Percentiles rank a stretch among this genome's conserved stretches.
Conservation (phyloP, 495 filamentous ascomycete genomes). For the Hypoxylon fuscum region DNA sequence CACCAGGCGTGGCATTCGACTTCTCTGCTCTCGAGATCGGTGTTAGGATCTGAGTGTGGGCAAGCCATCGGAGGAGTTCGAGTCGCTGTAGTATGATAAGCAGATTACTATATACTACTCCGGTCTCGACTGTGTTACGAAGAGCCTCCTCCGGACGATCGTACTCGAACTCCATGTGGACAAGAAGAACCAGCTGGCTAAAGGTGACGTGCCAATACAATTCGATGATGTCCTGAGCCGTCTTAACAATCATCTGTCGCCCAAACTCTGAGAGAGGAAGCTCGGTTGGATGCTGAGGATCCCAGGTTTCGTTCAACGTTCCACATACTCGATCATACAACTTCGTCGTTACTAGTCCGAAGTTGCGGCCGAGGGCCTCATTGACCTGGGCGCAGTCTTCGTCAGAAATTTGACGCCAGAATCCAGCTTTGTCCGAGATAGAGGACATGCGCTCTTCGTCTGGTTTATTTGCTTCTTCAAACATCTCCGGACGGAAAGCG, state of each 20-base stretch:
- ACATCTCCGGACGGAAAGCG: slow-evolving; percentile 73
- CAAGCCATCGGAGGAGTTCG: slow-evolving; percentile 84
- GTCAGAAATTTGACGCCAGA: slow-evolving; percentile 77
- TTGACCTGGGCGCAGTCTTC: slow-evolving; percentile 67
- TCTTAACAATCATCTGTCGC: slow-evolving; percentile 72
- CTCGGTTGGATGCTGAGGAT: slow-evolving; percentile 44
- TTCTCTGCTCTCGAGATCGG: slow-evolving; percentile 50
- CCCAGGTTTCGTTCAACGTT: slow-evolving; percentile 45
- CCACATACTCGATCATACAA: slow-evolving; percentile 59
- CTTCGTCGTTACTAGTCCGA: slow-evolving; percentile 61
- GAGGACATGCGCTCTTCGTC: slow-evolving; percentile 72
- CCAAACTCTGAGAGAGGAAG: slow-evolving; percentile 74
- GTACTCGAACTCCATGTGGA: slow-evolving; percentile 82
- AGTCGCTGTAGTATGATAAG: slow-evolving; percentile 74
- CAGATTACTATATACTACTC: slow-evolving; percentile 71
- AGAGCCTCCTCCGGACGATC: slow-evolving; percentile 71
- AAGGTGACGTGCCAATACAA: slow-evolving; percentile 74
- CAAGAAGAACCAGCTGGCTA: slow-evolving; percentile 81
- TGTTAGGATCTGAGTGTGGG: slow-evolving; percentile 61
- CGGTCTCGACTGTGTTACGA: slow-evolving; percentile 69
- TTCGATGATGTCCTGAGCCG: slow-evolving; percentile 79
- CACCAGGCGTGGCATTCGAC: slow-evolving; percentile 32
- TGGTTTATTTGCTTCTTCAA: slow-evolving; percentile 70
- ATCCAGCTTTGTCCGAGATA: slow-evolving; percentile 76
- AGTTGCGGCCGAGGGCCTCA: slow-evolving; percentile 64